Evolutionary conservation across 805 yeast genomes (phyloP).

Genomic region (Zygosaccharomyces rouxii): DNA sequence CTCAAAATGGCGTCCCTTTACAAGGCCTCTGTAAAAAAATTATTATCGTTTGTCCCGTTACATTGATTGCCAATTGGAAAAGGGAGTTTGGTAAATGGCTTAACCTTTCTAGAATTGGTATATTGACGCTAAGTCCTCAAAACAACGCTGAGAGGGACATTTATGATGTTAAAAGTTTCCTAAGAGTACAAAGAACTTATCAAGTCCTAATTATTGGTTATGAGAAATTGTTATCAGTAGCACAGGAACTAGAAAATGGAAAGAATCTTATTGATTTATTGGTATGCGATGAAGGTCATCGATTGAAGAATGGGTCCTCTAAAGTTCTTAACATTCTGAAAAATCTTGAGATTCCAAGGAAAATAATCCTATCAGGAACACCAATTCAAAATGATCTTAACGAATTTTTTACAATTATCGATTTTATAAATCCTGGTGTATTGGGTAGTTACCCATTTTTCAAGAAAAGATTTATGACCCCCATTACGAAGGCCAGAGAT

Average conservation of each 20-base stretch:
- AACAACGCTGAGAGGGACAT: conserved; percentile 51
- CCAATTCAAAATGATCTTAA: conserved; percentile 89
- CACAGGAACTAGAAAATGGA: conserved; percentile 45
- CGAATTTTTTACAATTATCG: conserved; percentile 76
- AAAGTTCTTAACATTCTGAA: conserved; percentile 65
- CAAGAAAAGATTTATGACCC: conserved; percentile 59
- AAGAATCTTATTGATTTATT: conserved; percentile 54
- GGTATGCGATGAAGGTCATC: conserved; percentile 94
- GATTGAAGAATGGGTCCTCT: conserved; percentile 70
- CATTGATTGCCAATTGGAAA: conserved; percentile 83
- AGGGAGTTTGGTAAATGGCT: conserved; percentile 89
- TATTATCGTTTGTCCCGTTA: conserved; percentile 86
- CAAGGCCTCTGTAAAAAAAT: conserved; percentile 48
- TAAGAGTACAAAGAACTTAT: conserved; percentile 59
- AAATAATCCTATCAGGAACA: conserved; percentile 76
- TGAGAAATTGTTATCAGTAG: conserved; percentile 63
- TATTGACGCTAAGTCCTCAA: conserved; percentile 53
- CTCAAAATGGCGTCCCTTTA: conserved; percentile 34
- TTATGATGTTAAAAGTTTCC: conserved; percentile 54
- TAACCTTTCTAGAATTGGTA: conserved; percentile 56
- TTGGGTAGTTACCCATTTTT: conserved; percentile 59
- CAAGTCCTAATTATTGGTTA: conserved; percentile 85
- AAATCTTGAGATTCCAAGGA: conserved; percentile 48
- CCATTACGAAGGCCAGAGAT: conserved; percentile 70
- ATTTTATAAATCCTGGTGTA: conserved; percentile 80